phyloP scores from a whole-genome alignment of 1,139 yeast genomes.

The Blastobotrys petasosporus region DNA sequence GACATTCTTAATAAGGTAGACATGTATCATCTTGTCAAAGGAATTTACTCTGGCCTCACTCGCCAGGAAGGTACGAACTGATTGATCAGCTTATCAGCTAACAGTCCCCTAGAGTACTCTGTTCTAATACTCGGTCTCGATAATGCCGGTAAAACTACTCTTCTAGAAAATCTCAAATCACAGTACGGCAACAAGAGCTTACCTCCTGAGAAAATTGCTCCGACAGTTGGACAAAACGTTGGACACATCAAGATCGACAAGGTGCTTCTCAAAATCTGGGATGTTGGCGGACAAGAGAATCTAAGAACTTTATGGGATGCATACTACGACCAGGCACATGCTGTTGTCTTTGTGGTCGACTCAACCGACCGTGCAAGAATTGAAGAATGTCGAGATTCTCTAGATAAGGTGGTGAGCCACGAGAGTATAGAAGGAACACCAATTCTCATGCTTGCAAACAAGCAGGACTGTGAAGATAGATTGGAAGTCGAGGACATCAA shows the following conservation, averaged over 20 bases:
- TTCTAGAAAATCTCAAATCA: constrained; percentile 57
- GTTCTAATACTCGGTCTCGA: constrained; percentile 84
- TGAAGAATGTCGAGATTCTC: constrained; percentile 70
- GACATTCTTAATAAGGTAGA: neutral
- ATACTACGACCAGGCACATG: constrained; percentile 82
- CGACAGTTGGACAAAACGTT: constrained; percentile 75
- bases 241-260: constrained; percentile 49
- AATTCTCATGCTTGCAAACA: constrained; percentile 87
- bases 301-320: constrained; percentile 81
- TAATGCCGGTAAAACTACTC: constrained; percentile 92
- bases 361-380: constrained; percentile 79
- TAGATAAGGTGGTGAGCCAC: constrained; percentile 44
- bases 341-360: constrained; percentile 85
- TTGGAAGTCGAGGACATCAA: constrained; percentile 74
- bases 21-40: constrained; percentile 64
- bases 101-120: constrained; percentile 45
- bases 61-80: constrained; percentile 43
- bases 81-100: neutral
- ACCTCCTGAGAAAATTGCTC: constrained; percentile 49
- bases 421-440: constrained; percentile 73
- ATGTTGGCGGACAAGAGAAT: constrained; percentile 87
- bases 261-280: constrained; percentile 79
- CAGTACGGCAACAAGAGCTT: constrained; percentile 40
- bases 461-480: constrained; percentile 83
- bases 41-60: constrained; percentile 52